These are phyloP conservation scores for Lotus japonicus DNA, from an alignment of 306 rosid species.

Conservation along the genomic window DNA sequence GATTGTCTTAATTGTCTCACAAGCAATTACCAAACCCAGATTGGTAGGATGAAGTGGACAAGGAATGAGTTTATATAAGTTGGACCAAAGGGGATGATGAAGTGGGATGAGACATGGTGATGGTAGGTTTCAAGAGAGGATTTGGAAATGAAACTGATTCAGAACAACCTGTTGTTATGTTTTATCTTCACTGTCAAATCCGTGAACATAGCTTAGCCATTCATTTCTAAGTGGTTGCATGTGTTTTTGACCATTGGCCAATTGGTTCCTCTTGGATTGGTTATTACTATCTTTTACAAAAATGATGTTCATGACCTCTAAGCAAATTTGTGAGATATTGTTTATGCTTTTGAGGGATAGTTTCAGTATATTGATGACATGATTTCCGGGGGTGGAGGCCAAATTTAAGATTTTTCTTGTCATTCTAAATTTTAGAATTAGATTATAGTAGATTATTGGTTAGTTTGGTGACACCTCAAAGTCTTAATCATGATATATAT, in stretches of 20 bases:
- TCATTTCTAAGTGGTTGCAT: conserved; percentile 7
- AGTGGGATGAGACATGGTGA: neutral
- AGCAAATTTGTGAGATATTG: no score
- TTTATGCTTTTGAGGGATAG: neutral
- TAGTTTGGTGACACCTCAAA: neutral
- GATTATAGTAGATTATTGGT: neutral
- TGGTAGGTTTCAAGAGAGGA: neutral
- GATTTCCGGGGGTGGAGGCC: neutral
- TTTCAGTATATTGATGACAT: neutral
- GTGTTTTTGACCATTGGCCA: neutral
- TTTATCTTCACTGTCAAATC: conserved; percentile 18
- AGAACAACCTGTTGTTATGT: conserved; percentile 15
- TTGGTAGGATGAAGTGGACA: conserved; percentile 4
- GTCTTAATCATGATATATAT: neutral
- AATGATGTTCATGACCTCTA: no score
- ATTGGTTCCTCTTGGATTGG: neutral
- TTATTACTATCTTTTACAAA: conserved; percentile 1
- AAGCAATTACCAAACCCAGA: conserved; percentile 16
- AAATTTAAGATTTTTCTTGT: neutral
- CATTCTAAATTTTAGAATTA: neutral
- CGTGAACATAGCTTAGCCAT: conserved; percentile 34
- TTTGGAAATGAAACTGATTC: neutral
- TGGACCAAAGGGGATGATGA: neutral
- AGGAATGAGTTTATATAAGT: conserved; percentile 25
- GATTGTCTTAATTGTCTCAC: conserved; percentile 15